Conservation (phyloP, 2,329 filamentous ascomycete genomes). For the Diaporthe caulivora region DNA sequence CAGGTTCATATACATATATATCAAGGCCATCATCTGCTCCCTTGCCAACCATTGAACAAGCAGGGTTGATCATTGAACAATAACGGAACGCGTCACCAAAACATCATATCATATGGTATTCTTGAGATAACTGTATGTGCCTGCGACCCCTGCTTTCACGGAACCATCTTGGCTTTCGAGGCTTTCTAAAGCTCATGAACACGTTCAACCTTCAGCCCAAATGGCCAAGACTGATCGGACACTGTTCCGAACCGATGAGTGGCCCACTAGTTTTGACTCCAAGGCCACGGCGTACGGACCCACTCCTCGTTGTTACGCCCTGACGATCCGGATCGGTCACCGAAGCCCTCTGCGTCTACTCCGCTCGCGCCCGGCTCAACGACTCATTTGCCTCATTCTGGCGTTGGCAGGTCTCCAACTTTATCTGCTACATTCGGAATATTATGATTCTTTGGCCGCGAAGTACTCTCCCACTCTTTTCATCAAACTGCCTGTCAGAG, state of each 20-base stretch:
- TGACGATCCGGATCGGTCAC: slow-evolving; percentile 14
- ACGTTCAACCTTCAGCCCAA: not conserved
- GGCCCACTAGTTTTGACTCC: not conserved
- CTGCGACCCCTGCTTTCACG: not conserved
- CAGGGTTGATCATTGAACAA: not conserved
- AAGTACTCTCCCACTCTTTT: slow-evolving; percentile 32
- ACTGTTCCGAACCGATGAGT: not conserved
- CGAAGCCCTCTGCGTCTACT: slow-evolving; percentile 22
- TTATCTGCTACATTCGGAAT: slow-evolving; percentile 27
- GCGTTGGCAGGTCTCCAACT: slow-evolving; percentile 14
- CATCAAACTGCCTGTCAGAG: not conserved
- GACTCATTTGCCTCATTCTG: slow-evolving; percentile 12
- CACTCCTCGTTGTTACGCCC: not conserved
- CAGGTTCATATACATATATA: not conserved
- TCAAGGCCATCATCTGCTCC: not conserved
- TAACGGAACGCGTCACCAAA: not conserved
- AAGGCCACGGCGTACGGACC: not conserved
- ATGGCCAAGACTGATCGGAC: slow-evolving; percentile 27
- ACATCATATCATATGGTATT: not conserved
- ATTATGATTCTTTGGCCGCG: slow-evolving; percentile 17
- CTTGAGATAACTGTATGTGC: not conserved
- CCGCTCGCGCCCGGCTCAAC: slow-evolving; percentile 25
- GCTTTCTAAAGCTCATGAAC: not conserved
- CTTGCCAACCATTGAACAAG: not conserved
- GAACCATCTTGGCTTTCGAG: not conserved